Conservation (phyloP, 2,329 filamentous ascomycete species). For the Neonectria coccinea region DNA sequence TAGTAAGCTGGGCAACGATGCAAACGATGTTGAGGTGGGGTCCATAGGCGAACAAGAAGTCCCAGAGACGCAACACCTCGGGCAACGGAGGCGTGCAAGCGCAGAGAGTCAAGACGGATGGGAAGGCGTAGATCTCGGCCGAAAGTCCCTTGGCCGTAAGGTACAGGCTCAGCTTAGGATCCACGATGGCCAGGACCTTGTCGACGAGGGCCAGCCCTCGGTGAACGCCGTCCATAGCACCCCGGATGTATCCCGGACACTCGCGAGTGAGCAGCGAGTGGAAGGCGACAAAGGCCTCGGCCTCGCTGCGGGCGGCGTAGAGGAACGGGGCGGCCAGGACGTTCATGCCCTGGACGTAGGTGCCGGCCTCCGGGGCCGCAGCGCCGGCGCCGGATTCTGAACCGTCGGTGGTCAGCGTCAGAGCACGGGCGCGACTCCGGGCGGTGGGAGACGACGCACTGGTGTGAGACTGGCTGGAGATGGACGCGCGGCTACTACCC, state of each 20-base stretch:
- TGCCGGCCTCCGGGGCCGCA: slow-evolving; percentile 74
- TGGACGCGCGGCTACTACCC: slow-evolving; percentile 53
- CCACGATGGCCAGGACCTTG: slow-evolving; percentile 89
- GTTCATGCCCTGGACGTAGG: slow-evolving; percentile 99
- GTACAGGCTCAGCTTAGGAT: slow-evolving; percentile 86
- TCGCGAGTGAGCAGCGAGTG: slow-evolving; percentile 88
- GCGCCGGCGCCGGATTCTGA: slow-evolving; percentile 68
- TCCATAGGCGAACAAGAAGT: slow-evolving; percentile 96
- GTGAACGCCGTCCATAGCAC: slow-evolving; percentile 97
- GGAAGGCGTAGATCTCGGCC: slow-evolving; percentile 96
- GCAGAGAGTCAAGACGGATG: slow-evolving; percentile 92
- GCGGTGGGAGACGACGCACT: slow-evolving; percentile 58
- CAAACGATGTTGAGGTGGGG: slow-evolving; percentile 95
- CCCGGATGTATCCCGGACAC: slow-evolving; percentile 92
- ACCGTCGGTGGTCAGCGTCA: slow-evolving; percentile 72
- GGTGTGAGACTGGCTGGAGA: slow-evolving; percentile 52
- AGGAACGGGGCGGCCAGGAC: slow-evolving; percentile 95
- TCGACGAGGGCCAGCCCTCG: slow-evolving; percentile 91
- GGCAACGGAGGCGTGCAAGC: slow-evolving; percentile 95
- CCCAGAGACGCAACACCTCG: slow-evolving; percentile 93
- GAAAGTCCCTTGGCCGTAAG: slow-evolving; percentile 88
- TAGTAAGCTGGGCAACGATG: slow-evolving; percentile 93
- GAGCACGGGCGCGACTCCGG: slow-evolving; percentile 65
- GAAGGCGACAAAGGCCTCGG: slow-evolving; percentile 93
- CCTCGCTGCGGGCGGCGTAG: slow-evolving; percentile 93